Conservation (phyloP, 306 rosid genomes). For the Prunus salicina region DNA sequence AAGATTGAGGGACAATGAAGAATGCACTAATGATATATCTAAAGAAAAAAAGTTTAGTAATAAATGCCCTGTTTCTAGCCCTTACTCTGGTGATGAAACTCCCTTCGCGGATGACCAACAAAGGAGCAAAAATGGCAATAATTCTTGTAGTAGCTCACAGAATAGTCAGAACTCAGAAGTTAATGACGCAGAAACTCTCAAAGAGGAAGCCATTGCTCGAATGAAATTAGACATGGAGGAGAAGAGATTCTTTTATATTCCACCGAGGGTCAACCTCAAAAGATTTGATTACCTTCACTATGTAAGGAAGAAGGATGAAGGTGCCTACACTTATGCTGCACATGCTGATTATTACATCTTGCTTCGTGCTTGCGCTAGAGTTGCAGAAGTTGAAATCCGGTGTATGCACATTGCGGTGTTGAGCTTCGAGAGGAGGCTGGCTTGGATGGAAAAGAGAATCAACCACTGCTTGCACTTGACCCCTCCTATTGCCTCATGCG, state of each 20-base stretch:
- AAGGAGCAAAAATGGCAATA: conserved; percentile 10
- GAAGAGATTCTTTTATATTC: conserved; percentile 68
- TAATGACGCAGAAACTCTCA: conserved; percentile 19
- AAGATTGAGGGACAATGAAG: conserved; percentile 25
- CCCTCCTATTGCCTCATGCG: conserved; percentile 53
- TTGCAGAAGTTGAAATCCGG: conserved; percentile 66
- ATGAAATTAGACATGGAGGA: conserved; percentile 82
- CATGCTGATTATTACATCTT: conserved; percentile 90
- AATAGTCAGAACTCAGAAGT: conserved; percentile 24
- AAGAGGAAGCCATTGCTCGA: conserved; percentile 45
- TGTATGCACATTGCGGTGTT: conserved; percentile 71
- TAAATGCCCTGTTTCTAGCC: conserved; percentile 9
- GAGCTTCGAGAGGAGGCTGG: conserved; percentile 71
- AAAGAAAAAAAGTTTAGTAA: conserved; percentile 19
- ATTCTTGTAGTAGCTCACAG: conserved; percentile 26
- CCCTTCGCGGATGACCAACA: conserved; percentile 4
- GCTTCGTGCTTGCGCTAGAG: conserved; percentile 73
- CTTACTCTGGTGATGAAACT: conserved; percentile 24
- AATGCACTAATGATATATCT: conserved; percentile 4
- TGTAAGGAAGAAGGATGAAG: conserved; percentile 62
- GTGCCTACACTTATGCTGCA: conserved; percentile 57
- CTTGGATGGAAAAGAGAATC: conserved; percentile 63
- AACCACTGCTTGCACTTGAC: conserved; percentile 41
- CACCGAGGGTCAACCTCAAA: conserved; percentile 46
- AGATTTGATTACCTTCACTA: conserved; percentile 66